Percentiles rank a stretch among this genome's conserved stretches.
Evolutionary conservation across 495 filamentous ascomycete genomes (phyloP).

Genomic region (Daldinia vernicosa): DNA sequence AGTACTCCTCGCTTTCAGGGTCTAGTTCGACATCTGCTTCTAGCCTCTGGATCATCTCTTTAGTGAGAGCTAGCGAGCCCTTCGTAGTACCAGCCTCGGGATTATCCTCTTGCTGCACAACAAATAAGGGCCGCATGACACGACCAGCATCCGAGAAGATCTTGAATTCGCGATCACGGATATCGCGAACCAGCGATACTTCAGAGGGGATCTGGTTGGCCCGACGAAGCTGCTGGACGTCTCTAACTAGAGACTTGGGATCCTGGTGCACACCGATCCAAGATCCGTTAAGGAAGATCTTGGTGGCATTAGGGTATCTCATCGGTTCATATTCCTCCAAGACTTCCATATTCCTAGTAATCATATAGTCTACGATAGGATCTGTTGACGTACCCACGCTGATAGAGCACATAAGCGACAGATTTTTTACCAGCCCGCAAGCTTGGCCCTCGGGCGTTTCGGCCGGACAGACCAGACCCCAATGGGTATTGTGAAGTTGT

Average conservation of each 20-base stretch:
- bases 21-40: constrained; percentile 64
- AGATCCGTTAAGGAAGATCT: constrained; percentile 96
- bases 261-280: constrained; percentile 95
- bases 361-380: constrained; percentile 94
- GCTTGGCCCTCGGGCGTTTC: constrained; percentile 99
- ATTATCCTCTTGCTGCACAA: constrained; percentile 75
- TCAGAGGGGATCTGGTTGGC: constrained; percentile 82
- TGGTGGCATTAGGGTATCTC: constrained; percentile 89
- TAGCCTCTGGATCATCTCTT: constrained; percentile 78
- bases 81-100: constrained; percentile 71
- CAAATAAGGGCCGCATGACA: constrained; percentile 91
- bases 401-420: constrained; percentile 98
- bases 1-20: constrained; percentile 68
- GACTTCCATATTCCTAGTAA: constrained; percentile 90
- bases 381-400: constrained; percentile 90
- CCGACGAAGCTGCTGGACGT: constrained; percentile 79
- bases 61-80: constrained; percentile 82
- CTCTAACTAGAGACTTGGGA: constrained; percentile 78
- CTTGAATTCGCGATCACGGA: constrained; percentile 96
- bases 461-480: constrained; percentile 96
- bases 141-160: constrained; percentile 97
- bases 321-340: constrained; percentile 95
- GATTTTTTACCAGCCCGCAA: constrained; percentile 97
- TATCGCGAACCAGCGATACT: constrained; percentile 92
- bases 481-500: constrained; percentile 98